Base-by-base conservation (phyloP, 495 filamentous ascomycete genomes). In the Penicillium paxilli region DNA sequence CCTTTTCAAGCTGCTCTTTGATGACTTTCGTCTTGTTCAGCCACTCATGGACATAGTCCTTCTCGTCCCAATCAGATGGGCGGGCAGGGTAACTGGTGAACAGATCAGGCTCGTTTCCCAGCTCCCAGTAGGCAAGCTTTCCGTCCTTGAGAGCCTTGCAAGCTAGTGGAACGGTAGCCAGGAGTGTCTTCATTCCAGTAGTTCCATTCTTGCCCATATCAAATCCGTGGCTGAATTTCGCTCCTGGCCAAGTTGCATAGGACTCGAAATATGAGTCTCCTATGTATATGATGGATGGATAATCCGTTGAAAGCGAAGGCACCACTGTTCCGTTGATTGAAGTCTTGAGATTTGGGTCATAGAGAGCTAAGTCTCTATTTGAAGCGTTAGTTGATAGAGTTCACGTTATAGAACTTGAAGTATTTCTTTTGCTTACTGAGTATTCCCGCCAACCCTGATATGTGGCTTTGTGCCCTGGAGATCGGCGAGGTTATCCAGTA, bases 31-130 rank as follows among this genome's bases (percentile, higher is more conserved):
- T 83, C 45, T 77, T 82, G 47, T 78, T 74, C 8, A 81, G 63
- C 85, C 85, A 89, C 59, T 89, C 76, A n/a, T 59, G 38, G 1
- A 87, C 82, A 60, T 83, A 88, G 24, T 75, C 70, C 35, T 62
- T 60, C 59, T 87, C 86, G 32, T 69, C 75, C 79, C 83, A 89
- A 45, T 55, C 64, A 0, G 75, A 35, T 10, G 83, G 79, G 23
- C 85, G 67, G 42, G 82, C 77, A 2, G 70, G 65, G 0, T 81
- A 80, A 50, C 82, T 80, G 11, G 77, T 57, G 62, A 69, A 87
- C 21, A 88, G 68, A 58, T 89, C 85, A 0, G 85, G 84, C 67
- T 89, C 86, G 52, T 89, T 88, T 14, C 85, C 86, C 57, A 85
- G 78, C 49, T 83, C 80, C 84, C 83, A 88, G 51, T 69, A 68